Base-by-base conservation (phyloP, 2,329 filamentous ascomycete genomes). In the Ophiocordyceps camponoti-leonardi region DNA sequence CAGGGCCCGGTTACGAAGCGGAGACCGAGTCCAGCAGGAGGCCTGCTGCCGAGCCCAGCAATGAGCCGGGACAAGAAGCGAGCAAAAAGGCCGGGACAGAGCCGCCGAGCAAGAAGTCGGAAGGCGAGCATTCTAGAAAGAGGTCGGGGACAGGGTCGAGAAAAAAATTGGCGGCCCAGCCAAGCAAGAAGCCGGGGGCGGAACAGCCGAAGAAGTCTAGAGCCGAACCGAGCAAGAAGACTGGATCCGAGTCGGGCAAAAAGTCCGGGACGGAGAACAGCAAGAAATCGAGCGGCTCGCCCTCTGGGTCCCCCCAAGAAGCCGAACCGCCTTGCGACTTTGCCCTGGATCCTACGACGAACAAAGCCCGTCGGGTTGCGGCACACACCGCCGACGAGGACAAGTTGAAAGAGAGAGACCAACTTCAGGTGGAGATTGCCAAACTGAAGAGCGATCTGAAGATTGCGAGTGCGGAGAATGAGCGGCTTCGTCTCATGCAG, bases 371-470 rank as follows among this genome's bases (percentile, higher is more conserved):
- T 5, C 60, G 63, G 12, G 52, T 74, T 0, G 52, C 61, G 11
- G 57, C 63, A 4, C 53, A 54, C 6, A 67, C 73, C 42, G 63
- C 65, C 0, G 56, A 72, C 22, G 59, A 57, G 1, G 62, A 67
- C 20, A 80, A 77, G 56, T 71, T 68, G 50, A 66, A 66, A 41
- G 54, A 71, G 30, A 69, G 71, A 41, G 71, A 76, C 46, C 63
- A 65, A 6, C 62, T 85, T 1, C 59, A 68, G 4, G 66, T 66
- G 5, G 72, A 85, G 53, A 60, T 83, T 3, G 63, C 67, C 35
- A 62, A 64, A 41, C 59, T 86, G 1, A 69, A 75, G 54, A 66
- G 65, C 20, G 81, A 86, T 49, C 54, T 84, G n/a, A 58, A 65
- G 10, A 54, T 76, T 6, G 68, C 75, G 8, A 68, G 68, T 44